A percentile compares a stretch with the other conserved stretches of the same genome.
Conservation (phyloP, 192 early-diverging fungal genomes). For the Lobulomyces angularis region DNA sequence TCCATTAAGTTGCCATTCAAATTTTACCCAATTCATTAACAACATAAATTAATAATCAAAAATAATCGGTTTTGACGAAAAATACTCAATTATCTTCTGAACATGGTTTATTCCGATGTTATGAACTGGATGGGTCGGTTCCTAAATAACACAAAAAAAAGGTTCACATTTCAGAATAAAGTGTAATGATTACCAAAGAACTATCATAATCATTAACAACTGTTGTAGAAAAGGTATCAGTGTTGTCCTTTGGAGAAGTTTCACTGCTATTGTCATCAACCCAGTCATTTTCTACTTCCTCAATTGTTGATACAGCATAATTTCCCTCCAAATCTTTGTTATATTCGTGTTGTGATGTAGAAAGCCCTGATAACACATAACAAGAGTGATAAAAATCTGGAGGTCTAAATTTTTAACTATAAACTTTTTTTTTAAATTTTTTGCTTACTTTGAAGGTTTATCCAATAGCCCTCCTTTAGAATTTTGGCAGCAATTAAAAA, state of each 20-base stretch:
- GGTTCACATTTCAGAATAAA: too few relatives aligned
- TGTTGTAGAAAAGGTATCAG: not conserved
- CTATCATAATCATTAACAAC: slow-evolving; percentile 2
- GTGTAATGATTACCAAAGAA: not conserved
- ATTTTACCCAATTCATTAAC: too few relatives aligned
- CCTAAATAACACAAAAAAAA: slow-evolving; percentile 14
- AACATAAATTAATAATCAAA: too few relatives aligned
- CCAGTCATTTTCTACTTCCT: slow-evolving; percentile 1
- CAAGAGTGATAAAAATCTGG: slow-evolving; percentile 92
- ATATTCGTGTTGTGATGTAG: slow-evolving; percentile 66
- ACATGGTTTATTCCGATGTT: slow-evolving; percentile 46
- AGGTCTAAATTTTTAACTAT: slow-evolving; percentile 17
- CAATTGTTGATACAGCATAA: slow-evolving; percentile 1
- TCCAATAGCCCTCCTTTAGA: slow-evolving; percentile 72
- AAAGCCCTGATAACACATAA: slow-evolving; percentile 79
- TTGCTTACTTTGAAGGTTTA: slow-evolving; percentile 72
- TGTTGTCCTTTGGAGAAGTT: slow-evolving; percentile 5
- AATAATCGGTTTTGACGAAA: too few relatives aligned
- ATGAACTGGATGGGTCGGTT: slow-evolving; percentile 58
- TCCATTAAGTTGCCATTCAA: too few relatives aligned
- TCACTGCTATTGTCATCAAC: too few relatives aligned
- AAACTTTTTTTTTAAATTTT: not conserved
- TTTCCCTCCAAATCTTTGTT: slow-evolving; percentile 14
- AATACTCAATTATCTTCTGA: slow-evolving; percentile 13
- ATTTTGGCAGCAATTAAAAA: slow-evolving; percentile 75